Conservation (phyloP, 371 early-diverging fungal species). For the Lichtheimia hyalospora region DNA sequence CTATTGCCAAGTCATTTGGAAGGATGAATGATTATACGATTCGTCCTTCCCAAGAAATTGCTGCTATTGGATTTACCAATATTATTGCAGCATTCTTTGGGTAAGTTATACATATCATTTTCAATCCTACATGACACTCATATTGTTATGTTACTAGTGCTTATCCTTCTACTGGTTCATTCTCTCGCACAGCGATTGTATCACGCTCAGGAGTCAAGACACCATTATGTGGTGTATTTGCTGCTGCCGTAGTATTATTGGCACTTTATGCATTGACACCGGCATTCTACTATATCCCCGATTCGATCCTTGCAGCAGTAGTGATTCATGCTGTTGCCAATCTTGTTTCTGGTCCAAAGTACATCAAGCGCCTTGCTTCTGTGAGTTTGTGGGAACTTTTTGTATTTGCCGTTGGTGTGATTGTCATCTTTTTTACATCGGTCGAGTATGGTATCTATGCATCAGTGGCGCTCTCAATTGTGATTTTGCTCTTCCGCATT, state of each 20-base stretch:
- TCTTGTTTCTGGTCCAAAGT: constrained; percentile 46
- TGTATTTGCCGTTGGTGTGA: constrained; percentile 50
- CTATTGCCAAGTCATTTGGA: constrained; percentile 82
- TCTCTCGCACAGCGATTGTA: constrained; percentile 71
- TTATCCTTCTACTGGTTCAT: constrained; percentile 50
- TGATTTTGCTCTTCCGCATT: constrained; percentile 66
- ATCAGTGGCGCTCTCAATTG: constrained; percentile 60
- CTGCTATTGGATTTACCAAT: constrained; percentile 86
- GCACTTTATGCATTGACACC: constrained; percentile 80
- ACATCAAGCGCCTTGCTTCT: constrained; percentile 32
- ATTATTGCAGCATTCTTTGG: constrained; percentile 80
- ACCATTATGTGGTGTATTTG: constrained; percentile 78
- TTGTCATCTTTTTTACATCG: constrained; percentile 66
- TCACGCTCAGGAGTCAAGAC: constrained; percentile 78
- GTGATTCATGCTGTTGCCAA: constrained; percentile 75
- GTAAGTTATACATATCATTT: constrained; percentile 18
- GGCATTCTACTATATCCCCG: constrained; percentile 85
- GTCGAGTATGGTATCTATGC: constrained; percentile 74
- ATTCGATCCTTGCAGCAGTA: constrained; percentile 75
- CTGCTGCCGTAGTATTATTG: constrained; percentile 73
- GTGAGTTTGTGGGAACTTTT: constrained; percentile 58
- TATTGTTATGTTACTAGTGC: constrained; percentile 16
- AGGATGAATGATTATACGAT: constrained; percentile 65
- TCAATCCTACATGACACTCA: background rate
- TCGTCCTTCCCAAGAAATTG: constrained; percentile 79